phyloP scores from a whole-genome alignment of 306 rosid genomes.

The Comarum palustre region DNA sequence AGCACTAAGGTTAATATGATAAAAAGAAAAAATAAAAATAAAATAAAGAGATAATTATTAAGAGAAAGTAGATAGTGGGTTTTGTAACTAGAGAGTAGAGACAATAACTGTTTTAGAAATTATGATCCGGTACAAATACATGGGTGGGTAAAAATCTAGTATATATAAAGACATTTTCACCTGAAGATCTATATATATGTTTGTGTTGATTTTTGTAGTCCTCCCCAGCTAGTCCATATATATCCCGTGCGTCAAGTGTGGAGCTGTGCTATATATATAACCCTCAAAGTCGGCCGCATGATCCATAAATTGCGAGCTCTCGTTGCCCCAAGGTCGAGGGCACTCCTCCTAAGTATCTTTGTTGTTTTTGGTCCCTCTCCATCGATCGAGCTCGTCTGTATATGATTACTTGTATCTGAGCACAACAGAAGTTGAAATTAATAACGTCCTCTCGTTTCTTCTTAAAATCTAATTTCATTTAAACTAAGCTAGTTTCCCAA shows the following conservation, averaged over 20 bases:
- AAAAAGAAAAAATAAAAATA: too few species aligned
- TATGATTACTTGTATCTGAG: not conserved
- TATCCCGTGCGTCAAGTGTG: slow-evolving; percentile 1
- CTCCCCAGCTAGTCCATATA: not conserved
- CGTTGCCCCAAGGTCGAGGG: not conserved
- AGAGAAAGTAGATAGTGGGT: too few species aligned
- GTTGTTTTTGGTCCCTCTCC: not conserved
- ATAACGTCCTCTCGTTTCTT: not conserved
- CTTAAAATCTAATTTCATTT: not conserved
- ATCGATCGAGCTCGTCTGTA: not conserved
- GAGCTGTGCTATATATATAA: not conserved
- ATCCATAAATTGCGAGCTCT: slow-evolving; percentile 4
- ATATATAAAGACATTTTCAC: too few species aligned
- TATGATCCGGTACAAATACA: too few species aligned
- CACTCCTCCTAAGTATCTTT: slow-evolving; percentile 5
- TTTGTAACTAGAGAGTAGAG: too few species aligned
- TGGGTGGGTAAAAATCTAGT: too few species aligned
- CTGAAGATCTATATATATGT: too few species aligned
- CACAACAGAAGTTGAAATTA: not conserved
- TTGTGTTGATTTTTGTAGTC: not conserved
- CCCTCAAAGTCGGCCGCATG: not conserved
- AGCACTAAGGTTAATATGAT: too few species aligned
- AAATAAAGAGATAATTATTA: too few species aligned
- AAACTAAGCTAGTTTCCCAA: not conserved
- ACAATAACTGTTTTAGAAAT: too few species aligned